Evolutionary conservation across 768 basidiomycete genomes (phyloP), one percentile per base, ranked within the genome.

Genomic region (Pluteus cervinus): DNA sequence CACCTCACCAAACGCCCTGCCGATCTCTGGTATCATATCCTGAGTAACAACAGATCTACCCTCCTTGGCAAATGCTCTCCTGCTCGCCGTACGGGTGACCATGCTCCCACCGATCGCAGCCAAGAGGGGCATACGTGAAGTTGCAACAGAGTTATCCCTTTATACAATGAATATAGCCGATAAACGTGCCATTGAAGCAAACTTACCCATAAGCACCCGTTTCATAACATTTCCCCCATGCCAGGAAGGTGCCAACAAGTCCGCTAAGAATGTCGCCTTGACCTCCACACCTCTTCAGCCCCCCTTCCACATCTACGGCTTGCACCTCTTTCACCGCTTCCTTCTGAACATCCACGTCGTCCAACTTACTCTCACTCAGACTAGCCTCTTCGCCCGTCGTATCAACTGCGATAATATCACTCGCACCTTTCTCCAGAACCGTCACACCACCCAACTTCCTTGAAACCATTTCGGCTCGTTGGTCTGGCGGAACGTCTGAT

Each of bases 251-350:
- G 0, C 92, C 96, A 7, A 91, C 83, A 29, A 74, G 69, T 9
- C 96, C 96, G 49, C 83, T 86, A 39, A 98, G 57, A 24, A 99
- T 79, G 60, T 99, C 96, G 0, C 96, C 96, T 56, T 98, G 96
- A 1, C 96, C 96, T 9, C 96, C 94, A 50, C 90, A 93, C 39
- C 96, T 68, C 63, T 94, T 94, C 49, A 88, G 48, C 2, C 94
- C 92, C 2, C 96, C 96, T 37, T 75, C 62, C 0, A 70, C 61
- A 45, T 85, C 79, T 20, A 86, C 78, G 36, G 73, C 68, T 3
- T 91, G 60, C 3, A 75, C 73, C 50, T 84, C 79, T 40, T 68
- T 65, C 25, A 71, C 67, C 25, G 65, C 68, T 43, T 77, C 74
- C 37, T 71, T 64, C 17, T 76, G 55, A 1, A 65, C 69, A 47